phyloP scores from a whole-genome alignment of 2,329 filamentous ascomycete species.

The Aureobasidium melanogenum region DNA sequence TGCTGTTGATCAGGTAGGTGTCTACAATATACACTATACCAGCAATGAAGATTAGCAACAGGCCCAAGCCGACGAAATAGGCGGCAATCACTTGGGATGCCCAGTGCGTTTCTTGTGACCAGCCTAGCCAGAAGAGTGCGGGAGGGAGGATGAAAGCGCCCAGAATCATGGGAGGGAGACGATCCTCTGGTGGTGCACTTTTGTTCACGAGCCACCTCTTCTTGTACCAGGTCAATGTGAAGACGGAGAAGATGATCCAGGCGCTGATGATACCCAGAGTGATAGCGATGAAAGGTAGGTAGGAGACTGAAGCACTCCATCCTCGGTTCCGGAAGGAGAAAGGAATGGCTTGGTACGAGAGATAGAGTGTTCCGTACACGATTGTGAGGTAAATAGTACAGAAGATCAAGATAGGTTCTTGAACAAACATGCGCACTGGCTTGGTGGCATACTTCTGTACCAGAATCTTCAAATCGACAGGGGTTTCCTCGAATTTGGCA shows the following conservation, averaged over 20 bases:
- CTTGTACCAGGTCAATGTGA: slow-evolving; percentile 26
- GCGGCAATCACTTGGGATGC: slow-evolving; percentile 34
- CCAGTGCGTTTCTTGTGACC: slow-evolving; percentile 36
- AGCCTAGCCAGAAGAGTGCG: slow-evolving; percentile 46
- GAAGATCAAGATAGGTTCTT: slow-evolving; percentile 40
- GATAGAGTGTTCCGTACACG: slow-evolving; percentile 28
- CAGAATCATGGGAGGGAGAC: slow-evolving; percentile 41
- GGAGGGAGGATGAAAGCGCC: slow-evolving; percentile 40
- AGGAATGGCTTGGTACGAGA: slow-evolving; percentile 42
- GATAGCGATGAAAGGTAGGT: slow-evolving; percentile 37
- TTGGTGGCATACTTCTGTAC: slow-evolving; percentile 35
- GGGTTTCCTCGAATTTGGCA: slow-evolving; percentile 36
- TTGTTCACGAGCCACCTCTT: neutral
- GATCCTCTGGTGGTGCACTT: slow-evolving; percentile 33
- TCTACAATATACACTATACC: slow-evolving; percentile 39
- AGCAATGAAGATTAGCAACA: slow-evolving; percentile 39
- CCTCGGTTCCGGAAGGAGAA: slow-evolving; percentile 36
- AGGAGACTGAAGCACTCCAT: slow-evolving; percentile 31
- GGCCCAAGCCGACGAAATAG: slow-evolving; percentile 32
- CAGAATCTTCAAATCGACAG: slow-evolving; percentile 31
- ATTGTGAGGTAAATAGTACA: slow-evolving; percentile 36
- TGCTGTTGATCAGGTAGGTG: slow-evolving; percentile 31
- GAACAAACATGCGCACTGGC: slow-evolving; percentile 33
- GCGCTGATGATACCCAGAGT: slow-evolving; percentile 32
- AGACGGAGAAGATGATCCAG: slow-evolving; percentile 24